A percentile compares a stretch with the other conserved stretches of the same genome.
Conservation (phyloP, 257 asterid genomes). For the Solanum paucissectum region DNA sequence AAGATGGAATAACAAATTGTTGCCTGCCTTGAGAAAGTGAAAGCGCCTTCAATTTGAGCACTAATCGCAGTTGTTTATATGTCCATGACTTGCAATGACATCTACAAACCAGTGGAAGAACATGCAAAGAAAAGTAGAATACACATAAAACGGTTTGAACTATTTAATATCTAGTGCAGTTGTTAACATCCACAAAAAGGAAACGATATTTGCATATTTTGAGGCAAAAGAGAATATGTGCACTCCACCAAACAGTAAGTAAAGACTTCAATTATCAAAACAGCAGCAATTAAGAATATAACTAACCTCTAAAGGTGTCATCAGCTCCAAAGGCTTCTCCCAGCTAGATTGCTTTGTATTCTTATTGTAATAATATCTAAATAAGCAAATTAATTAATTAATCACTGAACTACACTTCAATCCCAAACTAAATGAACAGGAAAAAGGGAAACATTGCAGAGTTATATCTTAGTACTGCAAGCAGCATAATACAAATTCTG, state of each 20-base stretch:
- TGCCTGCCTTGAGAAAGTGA: conserved; percentile 85
- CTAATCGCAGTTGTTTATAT: conserved; percentile 65
- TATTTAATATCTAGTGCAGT: conserved; percentile 24
- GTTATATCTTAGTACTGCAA: not conserved
- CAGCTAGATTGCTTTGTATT: conserved; percentile 83
- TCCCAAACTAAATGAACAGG: not conserved
- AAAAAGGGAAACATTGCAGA: not conserved
- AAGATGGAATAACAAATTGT: conserved; percentile 46
- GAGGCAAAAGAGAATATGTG: conserved; percentile 14
- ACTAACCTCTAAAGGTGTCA: conserved; percentile 94
- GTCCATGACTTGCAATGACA: conserved; percentile 83
- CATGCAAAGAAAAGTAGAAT: conserved; percentile 79
- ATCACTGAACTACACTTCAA: not conserved
- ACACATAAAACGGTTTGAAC: conserved; percentile 38
- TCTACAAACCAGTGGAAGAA: conserved; percentile 82
- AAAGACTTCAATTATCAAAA: conserved; percentile 1
- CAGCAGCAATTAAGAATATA: conserved; percentile 12
- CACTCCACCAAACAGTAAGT: conserved; percentile 3
- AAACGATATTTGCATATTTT: conserved; percentile 16
- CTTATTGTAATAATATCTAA: conserved; percentile 89
- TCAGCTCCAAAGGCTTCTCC: conserved; percentile 95
- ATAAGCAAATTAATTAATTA: not conserved
- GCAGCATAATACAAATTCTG: not conserved
- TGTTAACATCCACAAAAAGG: conserved; percentile 28
- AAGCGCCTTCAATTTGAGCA: conserved; percentile 82